Conservation (phyloP, 2,329 filamentous ascomycete species). For the Didymella keratinophila region DNA sequence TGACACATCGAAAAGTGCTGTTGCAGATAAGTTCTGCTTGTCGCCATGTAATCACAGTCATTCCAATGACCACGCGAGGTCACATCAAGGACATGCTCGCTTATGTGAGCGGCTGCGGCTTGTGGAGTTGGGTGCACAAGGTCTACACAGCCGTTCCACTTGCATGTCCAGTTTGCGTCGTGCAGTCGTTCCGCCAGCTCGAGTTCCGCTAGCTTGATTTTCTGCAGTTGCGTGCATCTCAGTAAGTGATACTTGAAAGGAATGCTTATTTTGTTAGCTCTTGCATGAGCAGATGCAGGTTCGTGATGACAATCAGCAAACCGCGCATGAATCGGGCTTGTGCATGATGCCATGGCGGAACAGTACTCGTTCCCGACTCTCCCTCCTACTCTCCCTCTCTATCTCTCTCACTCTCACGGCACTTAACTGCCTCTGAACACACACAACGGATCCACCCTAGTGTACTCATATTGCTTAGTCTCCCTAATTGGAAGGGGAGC, state of each 20-base stretch:
- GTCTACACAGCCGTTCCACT: not conserved
- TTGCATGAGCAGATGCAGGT: not conserved
- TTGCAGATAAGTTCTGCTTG: not conserved
- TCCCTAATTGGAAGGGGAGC: too few species aligned
- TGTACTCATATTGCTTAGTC: too few species aligned
- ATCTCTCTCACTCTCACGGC: too few species aligned
- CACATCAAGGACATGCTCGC: not conserved
- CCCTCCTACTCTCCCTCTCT: too few species aligned
- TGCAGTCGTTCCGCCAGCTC: not conserved
- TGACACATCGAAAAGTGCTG: not conserved
- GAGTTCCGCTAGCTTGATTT: not conserved
- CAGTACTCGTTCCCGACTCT: too few species aligned
- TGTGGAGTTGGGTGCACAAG: not conserved
- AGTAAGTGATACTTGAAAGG: not conserved
- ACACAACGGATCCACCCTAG: too few species aligned
- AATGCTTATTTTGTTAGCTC: not conserved
- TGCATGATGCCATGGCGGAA: too few species aligned
- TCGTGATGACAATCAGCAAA: too few species aligned
- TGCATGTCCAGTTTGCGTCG: not conserved
- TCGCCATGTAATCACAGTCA: not conserved
- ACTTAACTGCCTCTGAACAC: too few species aligned
- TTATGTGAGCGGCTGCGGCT: not conserved
- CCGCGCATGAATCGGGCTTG: too few species aligned
- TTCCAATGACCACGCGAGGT: not conserved
- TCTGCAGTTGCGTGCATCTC: not conserved